A percentile compares a stretch with the other conserved stretches of the same genome.
Evolutionary conservation across 169 alveolate species (phyloP).

Genomic region (Eimeria brunetti): DNA sequence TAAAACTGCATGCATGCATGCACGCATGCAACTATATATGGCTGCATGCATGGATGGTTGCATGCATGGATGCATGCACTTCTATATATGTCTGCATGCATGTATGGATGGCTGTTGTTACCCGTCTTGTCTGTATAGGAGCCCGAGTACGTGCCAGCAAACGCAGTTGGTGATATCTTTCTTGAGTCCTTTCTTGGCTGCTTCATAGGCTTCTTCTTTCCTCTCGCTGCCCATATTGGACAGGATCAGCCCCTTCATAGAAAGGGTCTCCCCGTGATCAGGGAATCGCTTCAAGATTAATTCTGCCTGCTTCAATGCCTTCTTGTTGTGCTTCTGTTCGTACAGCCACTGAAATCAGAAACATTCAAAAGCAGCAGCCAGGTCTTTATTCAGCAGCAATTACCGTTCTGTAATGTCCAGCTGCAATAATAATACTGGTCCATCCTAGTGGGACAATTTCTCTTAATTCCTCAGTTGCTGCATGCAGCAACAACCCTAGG

Average conservation of each 20-base stretch:
- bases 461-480: no score
- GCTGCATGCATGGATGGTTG: not conserved
- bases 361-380: not conserved
- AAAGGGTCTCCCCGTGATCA: constrained; percentile 83
- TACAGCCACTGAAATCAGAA: constrained; percentile 54
- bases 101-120: not conserved
- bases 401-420: no score
- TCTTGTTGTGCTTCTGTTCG: constrained; percentile 83
- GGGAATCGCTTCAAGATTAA: constrained; percentile 82
- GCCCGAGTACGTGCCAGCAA: constrained; percentile 85
- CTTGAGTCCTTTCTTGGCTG: constrained; percentile 80
- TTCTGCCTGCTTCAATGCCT: constrained; percentile 83
- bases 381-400: not conserved
- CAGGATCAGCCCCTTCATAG: constrained; percentile 83
- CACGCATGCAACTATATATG: not conserved
- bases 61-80: not conserved
- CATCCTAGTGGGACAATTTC: no score
- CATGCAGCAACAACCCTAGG: no score
- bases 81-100: not conserved
- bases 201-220: constrained; percentile 84
- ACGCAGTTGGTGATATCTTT: constrained; percentile 80
- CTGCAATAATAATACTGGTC: no score
- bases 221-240: constrained; percentile 75
- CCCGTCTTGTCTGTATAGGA: constrained; percentile 81
- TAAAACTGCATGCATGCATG: no score